These are phyloP conservation scores for Melanogaster broomeanus DNA, from an alignment of 768 basidiomycete genomes.

Conservation along the genomic window DNA sequence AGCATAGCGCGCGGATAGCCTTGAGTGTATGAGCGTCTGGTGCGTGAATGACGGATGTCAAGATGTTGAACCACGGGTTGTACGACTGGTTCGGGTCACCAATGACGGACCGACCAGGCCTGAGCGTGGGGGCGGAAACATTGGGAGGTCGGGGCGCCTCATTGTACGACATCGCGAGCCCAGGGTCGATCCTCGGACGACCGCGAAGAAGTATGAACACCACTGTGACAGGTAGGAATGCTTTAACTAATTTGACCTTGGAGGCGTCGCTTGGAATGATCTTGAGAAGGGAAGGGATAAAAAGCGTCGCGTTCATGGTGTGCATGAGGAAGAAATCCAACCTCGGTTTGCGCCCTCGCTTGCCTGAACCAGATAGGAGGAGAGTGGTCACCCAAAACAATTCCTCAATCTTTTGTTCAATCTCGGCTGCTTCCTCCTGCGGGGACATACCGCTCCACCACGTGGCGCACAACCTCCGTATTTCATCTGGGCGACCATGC, in stretches of 20 bases:
- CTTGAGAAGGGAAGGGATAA: constrained; percentile 45
- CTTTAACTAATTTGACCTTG: constrained; percentile 48
- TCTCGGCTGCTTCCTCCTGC: constrained; percentile 20
- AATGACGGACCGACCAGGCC: constrained; percentile 21
- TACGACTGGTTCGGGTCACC: constrained; percentile 41
- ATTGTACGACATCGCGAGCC: constrained; percentile 47
- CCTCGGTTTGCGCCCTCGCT: constrained; percentile 46
- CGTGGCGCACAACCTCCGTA: constrained; percentile 43
- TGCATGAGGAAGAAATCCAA: constrained; percentile 65
- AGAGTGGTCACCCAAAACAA: constrained; percentile 49
- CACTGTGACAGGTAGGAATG: constrained; percentile 41
- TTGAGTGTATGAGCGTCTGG: constrained; percentile 56
- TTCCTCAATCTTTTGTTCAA: constrained; percentile 50
- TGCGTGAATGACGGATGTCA: constrained; percentile 47
- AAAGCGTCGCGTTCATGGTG: constrained; percentile 51
- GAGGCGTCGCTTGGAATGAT: constrained; percentile 32
- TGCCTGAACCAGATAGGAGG: constrained; percentile 48
- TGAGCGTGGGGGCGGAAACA: neutral
- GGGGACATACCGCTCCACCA: constrained; percentile 35
- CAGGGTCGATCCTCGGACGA: constrained; percentile 52
- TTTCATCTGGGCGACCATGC: constrained; percentile 45
- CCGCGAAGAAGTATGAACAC: constrained; percentile 45
- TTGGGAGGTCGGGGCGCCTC: constrained; percentile 42
- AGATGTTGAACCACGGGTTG: constrained; percentile 55
- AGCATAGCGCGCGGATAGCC: constrained; percentile 47